Conservation (phyloP, 148 eudicot species). For the Simmondsia chinensis region DNA sequence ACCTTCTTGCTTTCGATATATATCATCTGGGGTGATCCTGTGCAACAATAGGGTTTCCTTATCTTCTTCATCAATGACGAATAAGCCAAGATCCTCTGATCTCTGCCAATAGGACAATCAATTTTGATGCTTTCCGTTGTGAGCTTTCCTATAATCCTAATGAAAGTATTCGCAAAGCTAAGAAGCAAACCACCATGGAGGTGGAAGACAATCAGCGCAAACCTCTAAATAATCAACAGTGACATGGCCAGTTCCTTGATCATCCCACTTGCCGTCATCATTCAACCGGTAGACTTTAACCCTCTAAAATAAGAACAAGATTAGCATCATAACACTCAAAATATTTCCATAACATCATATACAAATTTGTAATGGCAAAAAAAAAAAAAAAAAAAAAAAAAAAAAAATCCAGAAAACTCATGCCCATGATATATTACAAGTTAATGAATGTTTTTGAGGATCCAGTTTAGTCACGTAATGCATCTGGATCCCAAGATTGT, state of each 20-base stretch:
- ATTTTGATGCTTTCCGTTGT: background rate
- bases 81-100: constrained; percentile 71
- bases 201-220: too few species aligned
- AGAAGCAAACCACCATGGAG: too few species aligned
- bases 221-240: constrained; percentile 95
- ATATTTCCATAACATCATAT: too few species aligned
- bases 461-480: too few species aligned
- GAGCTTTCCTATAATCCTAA: background rate
- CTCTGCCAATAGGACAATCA: constrained; percentile 37
- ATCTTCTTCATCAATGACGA: constrained; percentile 85
- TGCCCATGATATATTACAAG: too few species aligned
- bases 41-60: constrained; percentile 78
- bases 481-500: too few species aligned
- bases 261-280: constrained; percentile 98
- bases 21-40: constrained; percentile 71
- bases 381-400: background rate
- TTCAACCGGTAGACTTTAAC: constrained; percentile 82
- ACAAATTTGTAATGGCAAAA: background rate
- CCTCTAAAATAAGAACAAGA: constrained; percentile 39
- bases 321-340: background rate
- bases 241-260: constrained; percentile 96
- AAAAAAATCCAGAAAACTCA: background rate
- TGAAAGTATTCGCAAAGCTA: background rate
- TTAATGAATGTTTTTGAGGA: too few species aligned
- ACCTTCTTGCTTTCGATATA: constrained; percentile 97